These are phyloP conservation scores for Camellia granthamiana DNA, from an alignment of 148 eudicot genomes.

Conservation along the genomic window DNA sequence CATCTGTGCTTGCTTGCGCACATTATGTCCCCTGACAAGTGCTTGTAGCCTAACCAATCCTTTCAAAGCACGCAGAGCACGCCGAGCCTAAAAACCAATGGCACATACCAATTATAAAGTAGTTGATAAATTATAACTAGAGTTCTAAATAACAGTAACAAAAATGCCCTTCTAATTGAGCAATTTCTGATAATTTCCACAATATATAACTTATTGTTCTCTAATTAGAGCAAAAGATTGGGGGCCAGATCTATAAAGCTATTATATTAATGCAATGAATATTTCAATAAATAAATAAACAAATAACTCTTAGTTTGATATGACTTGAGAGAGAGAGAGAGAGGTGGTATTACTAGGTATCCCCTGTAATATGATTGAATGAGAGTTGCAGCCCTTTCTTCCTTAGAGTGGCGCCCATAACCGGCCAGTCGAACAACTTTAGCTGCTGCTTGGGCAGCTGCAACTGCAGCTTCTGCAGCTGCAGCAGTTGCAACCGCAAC, in stretches of 20 bases:
- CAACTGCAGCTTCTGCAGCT: slow-evolving; percentile 94
- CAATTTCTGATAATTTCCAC: too few relatives aligned
- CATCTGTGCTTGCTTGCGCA: slow-evolving; percentile 94
- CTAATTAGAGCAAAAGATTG: too few relatives aligned
- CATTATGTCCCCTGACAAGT: slow-evolving; percentile 91
- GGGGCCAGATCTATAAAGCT: too few relatives aligned
- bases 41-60: slow-evolving; percentile 97
- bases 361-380: slow-evolving; percentile 87
- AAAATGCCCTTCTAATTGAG: neutral
- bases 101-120: neutral
- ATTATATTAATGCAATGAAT: too few relatives aligned
- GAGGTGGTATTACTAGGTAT: slow-evolving; percentile 36
- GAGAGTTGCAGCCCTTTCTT: slow-evolving; percentile 68
- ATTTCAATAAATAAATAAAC: too few relatives aligned
- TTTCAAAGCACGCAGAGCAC: slow-evolving; percentile 91
- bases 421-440: slow-evolving; percentile 78
- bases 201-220: too few relatives aligned
- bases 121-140: neutral
- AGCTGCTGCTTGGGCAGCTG: slow-evolving; percentile 93
- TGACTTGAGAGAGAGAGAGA: neutral
- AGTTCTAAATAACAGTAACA: neutral
- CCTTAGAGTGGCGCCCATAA: slow-evolving; percentile 58
- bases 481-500: slow-evolving; percentile 90
- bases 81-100: slow-evolving; percentile 54
- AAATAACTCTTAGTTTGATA: too few relatives aligned